Conservation (phyloP, 352 stramenopile genomes). For the Nothophytophthora sp. region DNA sequence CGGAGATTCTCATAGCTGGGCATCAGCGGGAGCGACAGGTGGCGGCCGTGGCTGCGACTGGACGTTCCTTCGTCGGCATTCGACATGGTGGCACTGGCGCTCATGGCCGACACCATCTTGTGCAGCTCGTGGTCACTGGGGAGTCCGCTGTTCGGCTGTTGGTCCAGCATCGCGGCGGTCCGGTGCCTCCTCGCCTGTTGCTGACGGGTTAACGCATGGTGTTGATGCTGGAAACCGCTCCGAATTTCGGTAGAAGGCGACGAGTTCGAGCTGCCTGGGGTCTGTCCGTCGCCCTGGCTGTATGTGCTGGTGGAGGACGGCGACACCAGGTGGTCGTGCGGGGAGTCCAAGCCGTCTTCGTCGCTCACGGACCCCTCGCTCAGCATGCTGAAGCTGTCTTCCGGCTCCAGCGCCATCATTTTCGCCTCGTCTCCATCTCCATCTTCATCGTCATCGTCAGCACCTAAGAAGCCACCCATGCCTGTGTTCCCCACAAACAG, state of each 20-base stretch:
- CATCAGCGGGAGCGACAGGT: constrained; percentile 60
- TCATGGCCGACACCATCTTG: constrained; percentile 32
- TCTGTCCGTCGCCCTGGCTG: constrained; percentile 33
- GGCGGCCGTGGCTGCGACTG: constrained; percentile 27
- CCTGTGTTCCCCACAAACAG: constrained; percentile 24
- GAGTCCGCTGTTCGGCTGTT: constrained; percentile 14
- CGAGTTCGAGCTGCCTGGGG: constrained; percentile 29
- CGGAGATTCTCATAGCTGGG: constrained; percentile 47
- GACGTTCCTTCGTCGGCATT: constrained; percentile 8
- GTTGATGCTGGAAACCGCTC: constrained; percentile 3
- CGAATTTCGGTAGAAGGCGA: constrained; percentile 21
- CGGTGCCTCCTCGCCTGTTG: constrained; percentile 14
- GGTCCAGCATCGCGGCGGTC: constrained; percentile 14
- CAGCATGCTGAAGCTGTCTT: constrained; percentile 37
- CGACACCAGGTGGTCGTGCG: constrained; percentile 54
- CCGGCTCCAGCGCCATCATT: constrained; percentile 17
- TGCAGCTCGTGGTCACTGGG: constrained; percentile 23
- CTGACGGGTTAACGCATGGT: neutral
- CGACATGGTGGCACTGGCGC: constrained; percentile 3
- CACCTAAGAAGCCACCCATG: constrained; percentile 14
- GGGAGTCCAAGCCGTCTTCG: constrained; percentile 35
- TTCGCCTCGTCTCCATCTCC: constrained; percentile 9
- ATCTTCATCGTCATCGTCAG: constrained; percentile 24
- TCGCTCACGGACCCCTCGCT: constrained; percentile 49
- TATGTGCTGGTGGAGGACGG: constrained; percentile 58